phyloP scores from a whole-genome alignment of 805 yeast genomes.

The Vanderwaltozyma polyspora region DNA sequence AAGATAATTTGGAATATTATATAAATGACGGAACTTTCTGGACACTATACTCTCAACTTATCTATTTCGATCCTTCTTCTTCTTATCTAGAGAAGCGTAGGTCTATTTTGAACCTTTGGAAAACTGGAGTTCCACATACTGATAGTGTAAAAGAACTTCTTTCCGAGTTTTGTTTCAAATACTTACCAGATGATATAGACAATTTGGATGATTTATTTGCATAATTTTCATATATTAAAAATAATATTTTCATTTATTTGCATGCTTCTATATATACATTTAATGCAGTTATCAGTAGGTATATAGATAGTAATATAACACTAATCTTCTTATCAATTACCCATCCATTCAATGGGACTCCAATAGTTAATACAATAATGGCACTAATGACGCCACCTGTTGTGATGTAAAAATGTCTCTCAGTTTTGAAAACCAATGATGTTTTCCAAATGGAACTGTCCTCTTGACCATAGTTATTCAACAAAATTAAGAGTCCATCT shows the following conservation, averaged over 20 bases:
- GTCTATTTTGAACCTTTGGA: constrained; percentile 15
- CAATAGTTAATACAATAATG: constrained; percentile 29
- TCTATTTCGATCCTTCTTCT: constrained; percentile 15
- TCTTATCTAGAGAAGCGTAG: constrained; percentile 20
- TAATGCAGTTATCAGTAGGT: constrained; percentile 9
- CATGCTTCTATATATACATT: constrained; percentile 8
- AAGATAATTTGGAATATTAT: constrained; percentile 11
- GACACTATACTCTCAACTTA: constrained; percentile 18
- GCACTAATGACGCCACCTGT: constrained; percentile 32
- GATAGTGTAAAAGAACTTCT: constrained; percentile 1
- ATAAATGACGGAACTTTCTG: constrained; percentile 18
- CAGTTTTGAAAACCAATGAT: constrained; percentile 29
- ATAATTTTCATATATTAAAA: too few relatives aligned
- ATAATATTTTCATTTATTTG: too few relatives aligned
- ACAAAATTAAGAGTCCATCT: constrained; percentile 45
- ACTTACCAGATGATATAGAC: constrained; percentile 23
- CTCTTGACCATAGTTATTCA: constrained; percentile 1
- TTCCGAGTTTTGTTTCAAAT: constrained; percentile 13
- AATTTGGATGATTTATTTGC: constrained; percentile 8
- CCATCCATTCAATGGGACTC: constrained; percentile 39
- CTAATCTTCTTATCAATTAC: constrained; percentile 34
- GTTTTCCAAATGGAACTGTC: neutral
- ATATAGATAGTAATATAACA: constrained; percentile 12
- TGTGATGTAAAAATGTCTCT: constrained; percentile 29
- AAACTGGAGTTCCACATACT: constrained; percentile 8